Base-by-base conservation (phyloP, 2,329 filamentous ascomycete genomes). In the Tolypocladium tropicale region DNA sequence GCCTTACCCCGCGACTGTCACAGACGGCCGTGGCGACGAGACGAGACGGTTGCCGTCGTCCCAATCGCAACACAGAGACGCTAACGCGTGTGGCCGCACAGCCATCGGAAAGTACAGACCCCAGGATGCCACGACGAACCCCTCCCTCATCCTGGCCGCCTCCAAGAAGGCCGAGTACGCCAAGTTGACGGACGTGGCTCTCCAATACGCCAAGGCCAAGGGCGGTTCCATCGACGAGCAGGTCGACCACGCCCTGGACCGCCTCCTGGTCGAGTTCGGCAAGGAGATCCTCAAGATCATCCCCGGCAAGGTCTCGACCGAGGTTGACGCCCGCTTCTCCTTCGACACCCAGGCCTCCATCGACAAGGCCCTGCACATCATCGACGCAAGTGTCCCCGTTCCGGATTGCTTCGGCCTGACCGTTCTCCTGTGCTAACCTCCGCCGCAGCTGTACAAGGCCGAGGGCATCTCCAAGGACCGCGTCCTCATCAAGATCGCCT, bases 51-150 rank as follows among this genome's bases (percentile, higher is more conserved):
- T 14, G 18, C 46, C 46, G n/a, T 25, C 18, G 25, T 28, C 10
- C 12, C 46, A 16, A 48, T 25, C 4, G 11, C 43, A 11, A 56
- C 54, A 41, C 23, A 2, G 33, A 50, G 28, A 62, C 59, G 60
- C 67, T 70, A 21, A 70, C 63, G 23, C 53, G 9, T 23, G 37
- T 43, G 25, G n/a, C 16, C 57, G n/a, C 74, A 18, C 78, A 85
- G 92, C 92, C 76, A 99, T 99, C 75, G 92, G 82, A 81, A 96
- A 97, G 82, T 99, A 99, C 86, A 95, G 96, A 86, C 94, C 94
- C 63, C 92, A 99, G 83, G 94, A 99, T 89, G 94, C 94, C 71
- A 99, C 94, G 75, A 99, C 94, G 80, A 99, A 99, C 86, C 94
- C 94, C 59, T 97, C 94, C 62, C 83, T 99, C 74, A 97, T 99